A percentile compares a stretch with the other conserved stretches of the same genome.
Conservation (phyloP, 2,329 filamentous ascomycete species). For the Trichophyton schoenleinii region DNA sequence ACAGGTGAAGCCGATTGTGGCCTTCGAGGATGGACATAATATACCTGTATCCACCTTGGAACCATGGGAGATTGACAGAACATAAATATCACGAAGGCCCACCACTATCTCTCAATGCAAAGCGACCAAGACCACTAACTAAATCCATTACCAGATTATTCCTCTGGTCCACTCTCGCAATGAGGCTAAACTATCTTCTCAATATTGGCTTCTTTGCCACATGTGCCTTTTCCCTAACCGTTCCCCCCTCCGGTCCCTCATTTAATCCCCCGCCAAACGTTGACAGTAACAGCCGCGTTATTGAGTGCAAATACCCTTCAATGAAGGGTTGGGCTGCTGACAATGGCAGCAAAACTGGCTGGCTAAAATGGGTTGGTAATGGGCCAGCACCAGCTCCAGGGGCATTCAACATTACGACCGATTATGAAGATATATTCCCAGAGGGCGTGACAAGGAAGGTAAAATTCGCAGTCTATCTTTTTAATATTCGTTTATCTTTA, state of each 20-base stretch:
- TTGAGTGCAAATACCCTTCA: slow-evolving; percentile 8
- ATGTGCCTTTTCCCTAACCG: not conserved
- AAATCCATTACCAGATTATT: not conserved
- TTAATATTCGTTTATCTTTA: not conserved
- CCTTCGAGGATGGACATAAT: not conserved
- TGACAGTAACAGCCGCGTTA: slow-evolving; percentile 7
- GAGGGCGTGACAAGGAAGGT: slow-evolving; percentile 9
- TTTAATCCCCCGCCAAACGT: slow-evolving; percentile 8
- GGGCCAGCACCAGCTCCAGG: slow-evolving; percentile 1
- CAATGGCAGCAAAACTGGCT: slow-evolving; percentile 6
- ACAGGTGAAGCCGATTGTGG: not conserved
- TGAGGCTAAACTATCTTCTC: not conserved
- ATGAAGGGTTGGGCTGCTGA: slow-evolving; percentile 9
- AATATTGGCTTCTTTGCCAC: not conserved
- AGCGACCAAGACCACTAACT: not conserved
- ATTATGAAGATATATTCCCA: slow-evolving; percentile 9
- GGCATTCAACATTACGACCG: slow-evolving; percentile 8
- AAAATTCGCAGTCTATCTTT: not conserved
- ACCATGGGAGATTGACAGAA: not conserved
- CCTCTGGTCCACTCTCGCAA: not conserved
- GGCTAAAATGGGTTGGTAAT: slow-evolving; percentile 10
- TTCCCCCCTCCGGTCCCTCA: not conserved
- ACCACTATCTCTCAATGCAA: not conserved
- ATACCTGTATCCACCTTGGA: not conserved
- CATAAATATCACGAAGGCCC: not conserved